Percentiles rank a stretch among this genome's conserved stretches.
Conservation (phyloP, 192 early-diverging fungal genomes). For the Cetraspora pellucida region DNA sequence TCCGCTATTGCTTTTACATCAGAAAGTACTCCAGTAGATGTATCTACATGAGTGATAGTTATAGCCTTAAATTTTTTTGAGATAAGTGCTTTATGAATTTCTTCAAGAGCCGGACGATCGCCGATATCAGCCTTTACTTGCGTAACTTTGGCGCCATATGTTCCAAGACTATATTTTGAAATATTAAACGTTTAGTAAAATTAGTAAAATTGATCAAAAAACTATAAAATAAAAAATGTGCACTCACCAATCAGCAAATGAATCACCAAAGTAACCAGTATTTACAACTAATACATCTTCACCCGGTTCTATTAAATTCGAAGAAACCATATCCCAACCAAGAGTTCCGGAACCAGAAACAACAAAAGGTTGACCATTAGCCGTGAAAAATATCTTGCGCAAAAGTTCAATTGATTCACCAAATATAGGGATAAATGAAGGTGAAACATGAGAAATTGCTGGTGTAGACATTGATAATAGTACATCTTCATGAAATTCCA, state of each 20-base stretch:
- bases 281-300: slow-evolving; percentile 88
- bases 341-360: slow-evolving; percentile 94
- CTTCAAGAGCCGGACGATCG: slow-evolving; percentile 64
- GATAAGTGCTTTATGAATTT: slow-evolving; percentile 67
- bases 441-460: slow-evolving; percentile 91
- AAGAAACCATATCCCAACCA: slow-evolving; percentile 96
- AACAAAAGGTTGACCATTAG: slow-evolving; percentile 89
- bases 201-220: neutral
- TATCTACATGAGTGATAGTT: slow-evolving; percentile 95
- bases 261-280: slow-evolving; percentile 96
- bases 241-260: slow-evolving; percentile 84
- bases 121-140: slow-evolving; percentile 74
- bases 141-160: slow-evolving; percentile 89
- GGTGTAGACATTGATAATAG: slow-evolving; percentile 83
- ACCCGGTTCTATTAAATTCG: slow-evolving; percentile 87
- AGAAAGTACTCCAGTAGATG: slow-evolving; percentile 88
- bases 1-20: slow-evolving; percentile 79
- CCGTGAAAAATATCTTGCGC: slow-evolving; percentile 77
- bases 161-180: slow-evolving; percentile 59
- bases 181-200: neutral
- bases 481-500: slow-evolving; percentile 92
- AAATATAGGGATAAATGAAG: slow-evolving; percentile 84
- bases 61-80: slow-evolving; percentile 79
- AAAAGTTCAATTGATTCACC: slow-evolving; percentile 85
- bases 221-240: neutral